Percentiles rank a stretch among this genome's conserved stretches.
phyloP scores from a whole-genome alignment of 2,329 filamentous ascomycete species.

The Arthrobotrys sinensis region DNA sequence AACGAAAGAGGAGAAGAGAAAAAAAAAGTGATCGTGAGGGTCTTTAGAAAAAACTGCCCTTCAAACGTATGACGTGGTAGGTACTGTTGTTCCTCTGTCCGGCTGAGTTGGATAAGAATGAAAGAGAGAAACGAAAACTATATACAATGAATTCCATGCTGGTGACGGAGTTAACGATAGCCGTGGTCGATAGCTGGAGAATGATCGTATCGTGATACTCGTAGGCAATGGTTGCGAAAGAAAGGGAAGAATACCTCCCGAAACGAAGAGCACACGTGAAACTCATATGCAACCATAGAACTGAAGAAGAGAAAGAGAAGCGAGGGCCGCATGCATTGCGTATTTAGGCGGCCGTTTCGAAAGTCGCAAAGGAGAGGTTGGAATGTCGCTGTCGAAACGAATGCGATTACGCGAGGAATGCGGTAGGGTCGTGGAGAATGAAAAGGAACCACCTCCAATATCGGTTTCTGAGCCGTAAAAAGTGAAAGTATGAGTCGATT shows the following conservation, averaged over 20 bases:
- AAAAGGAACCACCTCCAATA: neutral
- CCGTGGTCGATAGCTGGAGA: slow-evolving; percentile 2
- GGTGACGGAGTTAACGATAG: slow-evolving; percentile 12
- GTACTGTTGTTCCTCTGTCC: slow-evolving; percentile 44
- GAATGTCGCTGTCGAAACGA: slow-evolving; percentile 38
- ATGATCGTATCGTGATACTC: slow-evolving; percentile 17
- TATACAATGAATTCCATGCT: slow-evolving; percentile 45
- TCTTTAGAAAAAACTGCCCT: slow-evolving; percentile 31
- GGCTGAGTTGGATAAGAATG: slow-evolving; percentile 42
- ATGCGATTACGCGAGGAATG: slow-evolving; percentile 53
- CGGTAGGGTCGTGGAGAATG: slow-evolving; percentile 12
- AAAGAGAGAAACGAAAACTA: slow-evolving; percentile 35
- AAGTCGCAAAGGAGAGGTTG: slow-evolving; percentile 15
- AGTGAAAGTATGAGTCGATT: slow-evolving; percentile 3
- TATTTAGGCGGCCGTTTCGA: slow-evolving; percentile 10
- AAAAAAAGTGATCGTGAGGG: slow-evolving; percentile 50
- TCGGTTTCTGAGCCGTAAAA: neutral
- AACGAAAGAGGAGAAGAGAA: slow-evolving; percentile 30
- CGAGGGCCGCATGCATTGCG: slow-evolving; percentile 27
- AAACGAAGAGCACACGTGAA: slow-evolving; percentile 6
- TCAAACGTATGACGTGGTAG: slow-evolving; percentile 15
- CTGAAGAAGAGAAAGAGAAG: slow-evolving; percentile 2
- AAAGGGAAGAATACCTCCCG: neutral
- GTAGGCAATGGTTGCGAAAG: neutral
- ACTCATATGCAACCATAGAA: slow-evolving; percentile 21